Percentiles rank a stretch among this genome's conserved stretches.
phyloP scores from a whole-genome alignment of 257 asterid genomes.

The Asclepias syriaca region DNA sequence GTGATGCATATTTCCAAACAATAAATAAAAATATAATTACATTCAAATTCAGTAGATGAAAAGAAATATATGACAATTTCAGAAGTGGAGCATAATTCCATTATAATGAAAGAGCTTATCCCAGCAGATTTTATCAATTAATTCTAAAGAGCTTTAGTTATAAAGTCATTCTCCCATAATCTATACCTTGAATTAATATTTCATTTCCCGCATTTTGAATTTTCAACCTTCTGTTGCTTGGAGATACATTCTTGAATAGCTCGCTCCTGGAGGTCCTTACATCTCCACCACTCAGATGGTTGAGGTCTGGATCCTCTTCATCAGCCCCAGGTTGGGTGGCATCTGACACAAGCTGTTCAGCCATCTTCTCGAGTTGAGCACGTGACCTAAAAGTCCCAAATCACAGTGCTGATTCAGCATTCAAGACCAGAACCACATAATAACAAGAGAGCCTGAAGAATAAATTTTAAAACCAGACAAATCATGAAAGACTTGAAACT shows the following conservation, averaged over 20 bases:
- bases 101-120: neutral
- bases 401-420: neutral
- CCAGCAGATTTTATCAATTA: neutral
- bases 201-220: slow-evolving; percentile 35
- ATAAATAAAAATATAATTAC: neutral
- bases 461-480: slow-evolving; percentile 9
- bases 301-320: slow-evolving; percentile 43
- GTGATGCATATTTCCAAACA: neutral
- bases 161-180: neutral
- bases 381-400: slow-evolving; percentile 48
- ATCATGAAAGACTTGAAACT: slow-evolving; percentile 15
- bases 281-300: slow-evolving; percentile 41
- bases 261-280: slow-evolving; percentile 36
- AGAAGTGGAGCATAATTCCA: neutral
- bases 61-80: neutral
- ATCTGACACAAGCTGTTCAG: slow-evolving; percentile 58
- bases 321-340: slow-evolving; percentile 29
- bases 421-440: neutral
- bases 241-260: slow-evolving; percentile 40
- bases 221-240: slow-evolving; percentile 51
- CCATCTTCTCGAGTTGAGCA: slow-evolving; percentile 68
- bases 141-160: neutral
- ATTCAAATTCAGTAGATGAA: neutral
- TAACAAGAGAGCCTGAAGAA: slow-evolving; percentile 1
- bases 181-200: slow-evolving; percentile 50